Evolutionary conservation across 2,329 filamentous ascomycete genomes (phyloP).

Genomic region (Geosmithia flava): DNA sequence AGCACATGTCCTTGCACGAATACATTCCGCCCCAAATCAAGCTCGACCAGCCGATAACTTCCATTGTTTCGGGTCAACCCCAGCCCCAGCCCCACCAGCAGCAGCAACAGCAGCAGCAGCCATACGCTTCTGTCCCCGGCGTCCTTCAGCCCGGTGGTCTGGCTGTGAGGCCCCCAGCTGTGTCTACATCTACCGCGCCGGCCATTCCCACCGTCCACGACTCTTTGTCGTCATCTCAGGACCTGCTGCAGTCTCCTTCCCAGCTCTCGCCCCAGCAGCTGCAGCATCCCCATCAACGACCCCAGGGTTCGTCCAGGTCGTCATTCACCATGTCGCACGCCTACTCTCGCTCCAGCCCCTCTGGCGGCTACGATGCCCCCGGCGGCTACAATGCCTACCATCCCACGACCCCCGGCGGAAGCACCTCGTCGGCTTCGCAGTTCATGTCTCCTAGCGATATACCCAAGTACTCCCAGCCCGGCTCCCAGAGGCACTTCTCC

Average conservation of each 20-base stretch:
- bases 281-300: constrained; percentile 19
- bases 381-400: constrained; percentile 46
- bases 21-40: constrained; percentile 39
- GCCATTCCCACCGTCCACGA: constrained; percentile 33
- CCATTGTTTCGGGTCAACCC: constrained; percentile 20
- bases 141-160: constrained; percentile 44
- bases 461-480: constrained; percentile 41
- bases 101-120: constrained; percentile 8
- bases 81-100: constrained; percentile 12
- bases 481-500: constrained; percentile 51
- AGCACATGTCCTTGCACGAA: constrained; percentile 32
- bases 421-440: constrained; percentile 36
- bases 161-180: constrained; percentile 16
- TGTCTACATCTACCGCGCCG: constrained; percentile 31
- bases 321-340: constrained; percentile 55
- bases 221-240: constrained; percentile 16
- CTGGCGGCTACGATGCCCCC: constrained; percentile 41
- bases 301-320: constrained; percentile 50
- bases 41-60: constrained; percentile 26
- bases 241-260: constrained; percentile 3
- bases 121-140: constrained; percentile 37
- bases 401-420: constrained; percentile 51
- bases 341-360: constrained; percentile 79
- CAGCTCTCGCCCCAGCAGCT: constrained; percentile 18
- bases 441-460: constrained; percentile 46